These are phyloP conservation scores for Leccinum ochraceum DNA, from an alignment of 768 basidiomycete genomes.

Conservation along the genomic window DNA sequence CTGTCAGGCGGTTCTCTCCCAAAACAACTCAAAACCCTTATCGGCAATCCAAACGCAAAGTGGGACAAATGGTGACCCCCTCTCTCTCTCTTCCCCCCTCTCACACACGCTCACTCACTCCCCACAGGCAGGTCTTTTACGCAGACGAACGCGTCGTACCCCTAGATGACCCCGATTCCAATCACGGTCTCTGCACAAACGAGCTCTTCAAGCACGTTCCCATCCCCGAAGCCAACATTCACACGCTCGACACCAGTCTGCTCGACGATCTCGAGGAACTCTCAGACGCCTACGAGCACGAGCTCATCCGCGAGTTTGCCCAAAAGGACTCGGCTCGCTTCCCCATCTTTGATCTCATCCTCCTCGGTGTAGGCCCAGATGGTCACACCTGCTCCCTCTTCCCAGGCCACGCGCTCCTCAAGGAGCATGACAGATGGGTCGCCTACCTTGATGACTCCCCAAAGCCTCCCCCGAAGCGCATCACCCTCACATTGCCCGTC, in stretches of 20 bases:
- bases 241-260: conserved; percentile 70
- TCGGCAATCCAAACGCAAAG: conserved; percentile 61
- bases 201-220: conserved; percentile 82
- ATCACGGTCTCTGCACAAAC: conserved; percentile 74
- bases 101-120: conserved; percentile 7
- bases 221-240: conserved; percentile 76
- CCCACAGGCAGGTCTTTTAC: conserved; percentile 91
- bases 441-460: conserved; percentile 92
- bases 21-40: conserved; percentile 72
- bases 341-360: conserved; percentile 95
- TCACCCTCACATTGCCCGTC: conserved; percentile 91
- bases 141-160: conserved; percentile 96
- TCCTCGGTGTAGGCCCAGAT: conserved; percentile 95
- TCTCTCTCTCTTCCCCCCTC: not conserved
- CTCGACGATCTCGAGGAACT: conserved; percentile 80
- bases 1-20: conserved; percentile 94
- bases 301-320: conserved; percentile 89
- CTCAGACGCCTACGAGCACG: conserved; percentile 75
- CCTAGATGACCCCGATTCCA: conserved; percentile 90
- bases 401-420: conserved; percentile 84
- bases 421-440: conserved; percentile 90
- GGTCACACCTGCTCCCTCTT: conserved; percentile 99
- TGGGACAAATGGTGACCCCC: conserved; percentile 92
- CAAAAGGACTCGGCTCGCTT: conserved; percentile 92
- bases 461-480: conserved; percentile 86